Evolutionary conservation across 805 yeast species (phyloP).

Genomic region (Zygoascus ofunaensis): DNA sequence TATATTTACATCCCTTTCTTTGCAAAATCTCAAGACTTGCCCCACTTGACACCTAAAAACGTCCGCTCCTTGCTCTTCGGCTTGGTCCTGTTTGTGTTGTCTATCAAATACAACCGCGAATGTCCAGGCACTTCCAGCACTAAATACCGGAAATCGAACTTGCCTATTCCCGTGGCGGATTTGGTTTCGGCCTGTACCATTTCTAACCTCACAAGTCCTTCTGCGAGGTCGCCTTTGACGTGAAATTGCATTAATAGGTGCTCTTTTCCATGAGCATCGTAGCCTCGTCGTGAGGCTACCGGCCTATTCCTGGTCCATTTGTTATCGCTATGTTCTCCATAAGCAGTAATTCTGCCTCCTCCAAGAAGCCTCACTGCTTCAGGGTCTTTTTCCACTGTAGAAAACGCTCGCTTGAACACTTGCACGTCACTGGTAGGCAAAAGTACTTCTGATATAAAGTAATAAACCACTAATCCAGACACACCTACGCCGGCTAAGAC

Average conservation of each 20-base stretch:
- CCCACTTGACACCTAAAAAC: slow-evolving; percentile 80
- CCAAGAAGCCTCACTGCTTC: slow-evolving; percentile 49
- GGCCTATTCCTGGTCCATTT: slow-evolving; percentile 89
- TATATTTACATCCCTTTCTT: neutral
- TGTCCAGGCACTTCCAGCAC: slow-evolving; percentile 69
- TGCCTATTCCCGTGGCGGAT: slow-evolving; percentile 30
- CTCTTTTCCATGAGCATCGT: slow-evolving; percentile 69
- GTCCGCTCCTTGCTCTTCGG: slow-evolving; percentile 39
- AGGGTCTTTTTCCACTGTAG: slow-evolving; percentile 60
- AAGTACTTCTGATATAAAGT: slow-evolving; percentile 69
- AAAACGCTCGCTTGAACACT: slow-evolving; percentile 79
- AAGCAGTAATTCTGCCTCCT: slow-evolving; percentile 63
- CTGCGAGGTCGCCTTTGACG: slow-evolving; percentile 58
- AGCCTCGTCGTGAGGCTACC: slow-evolving; percentile 47
- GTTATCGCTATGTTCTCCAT: slow-evolving; percentile 60
- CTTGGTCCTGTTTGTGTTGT: slow-evolving; percentile 39
- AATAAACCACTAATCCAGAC: slow-evolving; percentile 52
- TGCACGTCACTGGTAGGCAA: slow-evolving; percentile 89
- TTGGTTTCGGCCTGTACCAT: slow-evolving; percentile 37
- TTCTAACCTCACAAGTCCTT: slow-evolving; percentile 71
- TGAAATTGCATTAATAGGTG: slow-evolving; percentile 79
- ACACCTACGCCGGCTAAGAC: slow-evolving; percentile 29
- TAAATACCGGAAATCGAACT: slow-evolving; percentile 58
- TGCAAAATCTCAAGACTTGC: slow-evolving; percentile 41
- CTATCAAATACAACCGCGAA: slow-evolving; percentile 55